Conservation (phyloP, 202 grass and related monocot genomes). For the Digitaria exilis region DNA sequence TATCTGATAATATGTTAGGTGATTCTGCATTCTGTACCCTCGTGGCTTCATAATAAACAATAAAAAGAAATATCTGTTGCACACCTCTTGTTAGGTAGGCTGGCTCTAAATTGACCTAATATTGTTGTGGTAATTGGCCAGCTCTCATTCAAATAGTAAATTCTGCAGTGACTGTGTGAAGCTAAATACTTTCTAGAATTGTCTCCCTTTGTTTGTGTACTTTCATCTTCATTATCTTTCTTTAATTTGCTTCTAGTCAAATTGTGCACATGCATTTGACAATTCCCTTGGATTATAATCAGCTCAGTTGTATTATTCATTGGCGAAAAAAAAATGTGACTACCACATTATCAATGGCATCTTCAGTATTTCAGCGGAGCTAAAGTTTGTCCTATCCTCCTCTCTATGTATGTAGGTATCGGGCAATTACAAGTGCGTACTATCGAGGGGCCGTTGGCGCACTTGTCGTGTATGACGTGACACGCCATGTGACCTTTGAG, state of each 20-base stretch:
- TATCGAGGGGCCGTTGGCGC: conserved; percentile 85
- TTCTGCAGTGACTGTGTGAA: background rate
- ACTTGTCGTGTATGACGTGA: conserved; percentile 80
- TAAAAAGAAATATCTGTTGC: background rate
- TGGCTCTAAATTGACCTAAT: conserved; percentile 4
- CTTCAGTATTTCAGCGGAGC: background rate
- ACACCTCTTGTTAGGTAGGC: background rate
- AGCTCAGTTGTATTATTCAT: background rate
- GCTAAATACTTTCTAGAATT: background rate
- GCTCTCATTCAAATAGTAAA: background rate
- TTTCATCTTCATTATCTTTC: background rate
- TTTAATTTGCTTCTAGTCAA: background rate
- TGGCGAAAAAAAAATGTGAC: background rate
- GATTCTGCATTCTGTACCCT: background rate
- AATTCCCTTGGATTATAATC: background rate
- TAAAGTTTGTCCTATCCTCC: conserved; percentile 16
- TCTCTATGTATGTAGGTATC: conserved; percentile 64
- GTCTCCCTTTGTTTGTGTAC: background rate
- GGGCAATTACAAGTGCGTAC: conserved; percentile 88
- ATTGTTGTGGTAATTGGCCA: background rate
- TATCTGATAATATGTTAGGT: background rate
- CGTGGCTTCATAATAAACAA: background rate
- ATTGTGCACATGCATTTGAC: background rate
- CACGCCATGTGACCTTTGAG: conserved; percentile 86
- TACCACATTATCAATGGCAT: background rate